A percentile compares a stretch with the other conserved stretches of the same genome.
These are phyloP conservation scores for Chlorokybus atmophyticus DNA, from an alignment of 139 green algal species.

Conservation along the genomic window DNA sequence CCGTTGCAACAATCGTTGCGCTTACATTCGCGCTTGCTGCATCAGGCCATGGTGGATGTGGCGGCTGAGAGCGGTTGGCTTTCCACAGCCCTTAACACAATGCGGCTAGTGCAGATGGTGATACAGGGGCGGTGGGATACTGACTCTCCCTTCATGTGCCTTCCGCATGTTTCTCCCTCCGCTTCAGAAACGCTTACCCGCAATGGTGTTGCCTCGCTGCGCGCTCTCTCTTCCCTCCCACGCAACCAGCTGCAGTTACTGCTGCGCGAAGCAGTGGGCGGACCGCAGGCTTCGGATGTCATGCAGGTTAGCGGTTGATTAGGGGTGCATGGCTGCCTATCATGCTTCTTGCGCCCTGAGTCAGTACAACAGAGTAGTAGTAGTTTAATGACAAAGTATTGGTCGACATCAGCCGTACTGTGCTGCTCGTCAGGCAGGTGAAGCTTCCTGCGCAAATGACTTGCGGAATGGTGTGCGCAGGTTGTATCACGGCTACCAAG, in stretches of 20 bases:
- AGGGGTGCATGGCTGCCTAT: not conserved
- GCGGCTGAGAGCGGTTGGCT: constrained; percentile 65
- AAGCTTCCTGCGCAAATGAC: too few relatives aligned
- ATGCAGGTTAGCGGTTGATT: constrained; percentile 4
- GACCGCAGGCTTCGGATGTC: not conserved
- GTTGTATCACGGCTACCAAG: too few relatives aligned
- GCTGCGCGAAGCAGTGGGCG: not conserved
- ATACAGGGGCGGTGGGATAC: constrained; percentile 66
- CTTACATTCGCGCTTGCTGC: too few relatives aligned
- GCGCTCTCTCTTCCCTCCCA: not conserved
- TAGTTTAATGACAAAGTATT: too few relatives aligned
- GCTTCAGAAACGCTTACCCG: not conserved
- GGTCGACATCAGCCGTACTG: too few relatives aligned
- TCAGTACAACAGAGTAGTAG: too few relatives aligned
- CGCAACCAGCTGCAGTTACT: constrained; percentile 2
- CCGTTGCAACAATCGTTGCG: too few relatives aligned
- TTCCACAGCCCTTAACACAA: constrained; percentile 47
- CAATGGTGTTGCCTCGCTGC: constrained; percentile 4
- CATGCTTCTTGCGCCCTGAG: not conserved
- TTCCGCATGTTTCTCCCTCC: constrained; percentile 49
- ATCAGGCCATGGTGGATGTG: constrained; percentile 79
- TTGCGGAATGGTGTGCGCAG: too few relatives aligned
- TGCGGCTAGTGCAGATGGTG: constrained; percentile 70
- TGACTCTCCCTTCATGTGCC: constrained; percentile 42
- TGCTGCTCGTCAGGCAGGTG: too few relatives aligned